These are phyloP conservation scores for Eragrostis nindensis DNA, from an alignment of 176 grass and related monocot genomes.

Conservation along the genomic window DNA sequence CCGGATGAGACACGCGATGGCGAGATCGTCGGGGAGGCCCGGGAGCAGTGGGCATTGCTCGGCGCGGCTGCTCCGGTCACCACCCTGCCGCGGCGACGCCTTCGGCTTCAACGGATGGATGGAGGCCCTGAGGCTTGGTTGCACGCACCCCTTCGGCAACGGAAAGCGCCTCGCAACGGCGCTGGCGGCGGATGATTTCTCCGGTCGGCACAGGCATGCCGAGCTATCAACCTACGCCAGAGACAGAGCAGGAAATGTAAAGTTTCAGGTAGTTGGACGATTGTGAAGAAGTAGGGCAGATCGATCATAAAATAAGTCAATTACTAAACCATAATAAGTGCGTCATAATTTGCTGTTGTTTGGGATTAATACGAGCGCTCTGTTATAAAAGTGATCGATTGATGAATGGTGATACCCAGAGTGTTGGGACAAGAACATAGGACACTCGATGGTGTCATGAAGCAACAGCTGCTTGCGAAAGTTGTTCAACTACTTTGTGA, in stretches of 20 bases:
- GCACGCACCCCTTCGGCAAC: slow-evolving; percentile 53
- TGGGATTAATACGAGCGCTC: background rate
- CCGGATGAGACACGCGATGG: slow-evolving; percentile 72
- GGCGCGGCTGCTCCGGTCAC: slow-evolving; percentile 19
- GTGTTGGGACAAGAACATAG: slow-evolving; percentile 36
- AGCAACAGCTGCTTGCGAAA: slow-evolving; percentile 35
- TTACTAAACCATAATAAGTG: background rate
- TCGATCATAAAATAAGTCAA: background rate
- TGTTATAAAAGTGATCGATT: background rate
- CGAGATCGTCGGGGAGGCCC: slow-evolving; percentile 79
- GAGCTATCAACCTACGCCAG: slow-evolving; percentile 65
- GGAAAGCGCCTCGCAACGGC: slow-evolving; percentile 40
- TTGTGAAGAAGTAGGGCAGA: background rate
- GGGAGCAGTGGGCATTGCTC: slow-evolving; percentile 59
- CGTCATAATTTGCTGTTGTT: background rate
- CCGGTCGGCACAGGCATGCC: slow-evolving; percentile 67
- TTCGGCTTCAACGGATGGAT: slow-evolving; percentile 74
- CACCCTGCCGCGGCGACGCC: background rate
- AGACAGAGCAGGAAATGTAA: slow-evolving; percentile 29
- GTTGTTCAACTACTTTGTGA: slow-evolving; percentile 42
- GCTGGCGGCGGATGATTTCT: slow-evolving; percentile 43
- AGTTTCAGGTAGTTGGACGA: background rate
- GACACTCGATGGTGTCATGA: slow-evolving; percentile 32
- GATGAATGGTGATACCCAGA: slow-evolving; percentile 18
- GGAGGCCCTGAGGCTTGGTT: slow-evolving; percentile 60